These are phyloP conservation scores for Sugiyamaella novakii DNA, from an alignment of 1,139 yeast genomes.

Conservation along the genomic window DNA sequence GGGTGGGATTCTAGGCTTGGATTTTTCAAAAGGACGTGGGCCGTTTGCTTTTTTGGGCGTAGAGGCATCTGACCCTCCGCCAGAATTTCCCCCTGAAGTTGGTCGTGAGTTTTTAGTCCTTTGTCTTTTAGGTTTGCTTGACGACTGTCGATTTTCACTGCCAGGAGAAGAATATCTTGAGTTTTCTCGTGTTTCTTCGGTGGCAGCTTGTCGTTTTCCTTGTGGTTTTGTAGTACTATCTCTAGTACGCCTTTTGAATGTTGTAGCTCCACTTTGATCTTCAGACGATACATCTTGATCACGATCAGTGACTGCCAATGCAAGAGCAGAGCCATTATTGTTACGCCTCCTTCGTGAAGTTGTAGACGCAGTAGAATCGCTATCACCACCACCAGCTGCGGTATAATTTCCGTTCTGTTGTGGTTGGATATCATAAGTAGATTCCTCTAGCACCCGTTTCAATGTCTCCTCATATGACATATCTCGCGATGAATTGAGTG, in stretches of 20 bases:
- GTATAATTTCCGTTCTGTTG: background rate
- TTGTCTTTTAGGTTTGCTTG: slow-evolving; percentile 8
- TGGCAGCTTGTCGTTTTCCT: background rate
- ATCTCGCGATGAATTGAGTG: slow-evolving; percentile 47
- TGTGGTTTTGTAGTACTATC: slow-evolving; percentile 5
- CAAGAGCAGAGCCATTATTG: background rate
- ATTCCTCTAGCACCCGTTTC: slow-evolving; percentile 69
- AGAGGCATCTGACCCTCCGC: slow-evolving; percentile 21
- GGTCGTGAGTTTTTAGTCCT: slow-evolving; percentile 5
- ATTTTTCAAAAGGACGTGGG: slow-evolving; percentile 31
- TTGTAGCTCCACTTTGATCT: slow-evolving; percentile 12
- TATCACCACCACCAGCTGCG: slow-evolving; percentile 10
- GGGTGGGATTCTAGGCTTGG: slow-evolving; percentile 81
- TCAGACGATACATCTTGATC: slow-evolving; percentile 15
- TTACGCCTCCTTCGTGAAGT: slow-evolving; percentile 8
- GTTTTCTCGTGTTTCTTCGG: background rate
- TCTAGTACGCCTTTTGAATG: slow-evolving; percentile 5
- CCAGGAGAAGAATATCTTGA: slow-evolving; percentile 15
- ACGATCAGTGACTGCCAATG: background rate
- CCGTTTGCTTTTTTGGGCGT: slow-evolving; percentile 8
- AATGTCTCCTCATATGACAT: slow-evolving; percentile 68
- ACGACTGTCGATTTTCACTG: background rate
- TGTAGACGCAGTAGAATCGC: slow-evolving; percentile 9
- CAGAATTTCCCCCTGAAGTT: slow-evolving; percentile 10
- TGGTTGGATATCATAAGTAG: slow-evolving; percentile 53